phyloP scores from a whole-genome alignment of 176 grass and related monocot species.

The Puccinellia tenuiflora region DNA sequence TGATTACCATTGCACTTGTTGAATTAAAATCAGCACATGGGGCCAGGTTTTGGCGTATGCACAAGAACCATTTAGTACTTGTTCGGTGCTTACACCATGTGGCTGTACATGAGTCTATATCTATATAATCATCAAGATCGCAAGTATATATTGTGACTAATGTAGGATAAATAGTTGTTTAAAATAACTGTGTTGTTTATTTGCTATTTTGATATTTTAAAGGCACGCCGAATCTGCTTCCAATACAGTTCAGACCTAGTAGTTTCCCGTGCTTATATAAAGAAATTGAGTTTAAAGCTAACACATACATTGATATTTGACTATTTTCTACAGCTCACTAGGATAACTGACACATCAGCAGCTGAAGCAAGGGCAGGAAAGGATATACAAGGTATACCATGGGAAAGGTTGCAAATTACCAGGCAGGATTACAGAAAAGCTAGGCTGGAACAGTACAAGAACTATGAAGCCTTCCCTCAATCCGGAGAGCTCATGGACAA shows the following conservation, averaged over 20 bases:
- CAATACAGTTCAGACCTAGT: neutral
- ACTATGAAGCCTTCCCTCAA: constrained; percentile 82
- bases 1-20: neutral
- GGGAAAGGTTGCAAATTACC: constrained; percentile 58
- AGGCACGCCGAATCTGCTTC: neutral
- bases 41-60: neutral
- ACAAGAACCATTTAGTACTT: neutral
- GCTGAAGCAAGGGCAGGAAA: constrained; percentile 80
- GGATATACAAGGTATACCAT: constrained; percentile 95
- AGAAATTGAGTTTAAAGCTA: neutral
- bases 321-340: constrained; percentile 46
- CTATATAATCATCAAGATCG: neutral
- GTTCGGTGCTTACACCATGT: neutral
- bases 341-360: constrained; percentile 72
- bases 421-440: constrained; percentile 71
- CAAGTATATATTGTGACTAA: neutral
- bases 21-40: neutral
- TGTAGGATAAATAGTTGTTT: no score
- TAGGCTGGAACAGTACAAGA: constrained; percentile 83
- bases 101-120: neutral
- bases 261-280: neutral
- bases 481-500: constrained; percentile 70
- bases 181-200: neutral
- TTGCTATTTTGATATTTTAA: neutral
- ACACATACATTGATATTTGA: neutral